Evolutionary conservation across 1,284 basidiomycete species (phyloP), one percentile per base, ranked within the genome.

Genomic region (Kalmanozyma brasiliensis): DNA sequence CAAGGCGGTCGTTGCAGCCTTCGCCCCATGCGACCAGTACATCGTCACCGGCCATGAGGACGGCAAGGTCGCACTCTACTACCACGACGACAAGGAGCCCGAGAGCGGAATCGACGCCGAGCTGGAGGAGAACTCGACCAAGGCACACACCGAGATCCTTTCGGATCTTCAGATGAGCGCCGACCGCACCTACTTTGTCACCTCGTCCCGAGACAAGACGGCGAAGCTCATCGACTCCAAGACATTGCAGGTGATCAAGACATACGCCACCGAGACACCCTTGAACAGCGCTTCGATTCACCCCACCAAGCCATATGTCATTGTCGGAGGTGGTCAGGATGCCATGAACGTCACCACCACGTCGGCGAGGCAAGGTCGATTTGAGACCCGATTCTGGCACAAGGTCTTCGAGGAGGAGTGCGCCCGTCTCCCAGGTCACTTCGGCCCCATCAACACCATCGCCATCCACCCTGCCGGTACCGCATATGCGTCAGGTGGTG

Each of bases 361-460:
- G 2, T 93, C 91, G 7, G 83, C 89, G 33, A 88, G 95, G 55
- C 92, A 96, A 82, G 96, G 95, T 36, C 95, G 96, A 84, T 99
- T 99, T 83, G 96, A 98, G 85, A 93, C 94, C 4, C 87, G 94
- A 43, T 98, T 98, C 86, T 98, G 94, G 93, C 95, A 99, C 86
- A 93, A 92, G 80, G 87, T 98, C 38, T 93, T 98, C 77, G 95
- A 98, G 84, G 95, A 98, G 86, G 95, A 98, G 83, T 91, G 97
- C 61, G 93, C 94, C 20, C 89, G 94, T 34, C 93, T 99, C 6
- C 79, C 80, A 1, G 80, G 79, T 49, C 63, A 97, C 73, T 87
- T 97, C 84, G 95, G 95, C 36, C 95, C 96, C 46, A 91, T 98
- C 85, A 98, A 99, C 85, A 98, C 96, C 11, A 90, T 98, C 65